Base-by-base conservation (phyloP, 2,329 filamentous ascomycete species). In the Fusarium euwallaceae region DNA sequence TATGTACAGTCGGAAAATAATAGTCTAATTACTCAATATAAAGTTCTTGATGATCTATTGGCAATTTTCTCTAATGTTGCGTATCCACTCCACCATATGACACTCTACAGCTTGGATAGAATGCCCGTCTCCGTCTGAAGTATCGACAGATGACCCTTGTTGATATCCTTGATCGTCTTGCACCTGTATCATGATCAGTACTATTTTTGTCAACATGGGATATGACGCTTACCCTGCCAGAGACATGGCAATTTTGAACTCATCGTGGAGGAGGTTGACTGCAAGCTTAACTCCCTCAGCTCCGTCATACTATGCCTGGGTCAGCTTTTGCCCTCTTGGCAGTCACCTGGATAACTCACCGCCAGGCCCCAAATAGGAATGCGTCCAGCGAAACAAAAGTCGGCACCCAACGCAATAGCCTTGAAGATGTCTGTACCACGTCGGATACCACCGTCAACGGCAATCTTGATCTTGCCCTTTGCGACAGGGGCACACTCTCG, bases 131-230 rank as follows among this genome's bases (percentile, higher is more conserved):
- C 53, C 27, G 65, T 63, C 27, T 71, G 51, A 11, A 71, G 60
- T n/a, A 61, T 61, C 16, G 72, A 65, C 12, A 74, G 34, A 45
- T 71, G 70, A 4, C 61, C 58, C 37, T 64, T 67, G 17, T 63
- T 71, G 12, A 74, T 73, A 7, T 74, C 70, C 7, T 51, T 48
- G 10, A 74, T 45, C 2, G 48, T 73, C n/a, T 69, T 59, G 12
- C 62, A 67, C 12, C 71, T 74, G 16, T 3, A 34, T 3, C 16
- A 12, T n/a, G 8, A 11, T 59, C 2, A 59, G 56, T 27, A 9
- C 10, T 9, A 3, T 1, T 27, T 4, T 59, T 36, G 11, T 29
- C 14, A 39, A 39, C 22, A 6, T 37, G 11, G 16, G 9, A 7
- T 41, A 17, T 8, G 10, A 7, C 10, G 8, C 56, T 41, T 16